Evolutionary conservation across 371 early-diverging fungal genomes (phyloP).

Genomic region (Parasitella parasitica): DNA sequence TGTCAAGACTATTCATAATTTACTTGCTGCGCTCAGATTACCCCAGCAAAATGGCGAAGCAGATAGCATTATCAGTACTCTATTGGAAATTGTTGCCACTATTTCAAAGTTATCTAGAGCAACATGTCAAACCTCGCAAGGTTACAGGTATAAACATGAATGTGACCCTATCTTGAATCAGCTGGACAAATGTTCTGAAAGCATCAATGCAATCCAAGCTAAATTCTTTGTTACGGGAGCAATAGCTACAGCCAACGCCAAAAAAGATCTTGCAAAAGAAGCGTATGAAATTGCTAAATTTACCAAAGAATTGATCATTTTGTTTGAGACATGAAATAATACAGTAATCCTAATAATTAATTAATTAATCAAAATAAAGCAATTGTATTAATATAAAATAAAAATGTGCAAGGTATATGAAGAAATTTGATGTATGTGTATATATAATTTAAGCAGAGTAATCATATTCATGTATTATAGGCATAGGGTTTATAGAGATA

Average conservation of each 20-base stretch:
- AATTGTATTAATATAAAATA: too few relatives aligned
- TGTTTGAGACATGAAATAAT: slow-evolving; percentile 30
- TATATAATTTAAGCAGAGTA: too few relatives aligned
- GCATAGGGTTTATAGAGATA: too few relatives aligned
- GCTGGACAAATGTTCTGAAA: slow-evolving; percentile 10
- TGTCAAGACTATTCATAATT: slow-evolving; percentile 82
- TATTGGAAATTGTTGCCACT: slow-evolving; percentile 55
- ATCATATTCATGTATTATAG: too few relatives aligned
- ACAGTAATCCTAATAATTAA: not conserved
- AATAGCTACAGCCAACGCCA: slow-evolving; percentile 60
- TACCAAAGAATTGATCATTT: slow-evolving; percentile 70
- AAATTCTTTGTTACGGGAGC: slow-evolving; percentile 8
- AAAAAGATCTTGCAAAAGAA: slow-evolving; percentile 85
- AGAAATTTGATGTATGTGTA: too few relatives aligned
- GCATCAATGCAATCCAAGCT: slow-evolving; percentile 8
- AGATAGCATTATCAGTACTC: slow-evolving; percentile 62
- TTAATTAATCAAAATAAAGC: too few relatives aligned
- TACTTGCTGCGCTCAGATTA: slow-evolving; percentile 72
- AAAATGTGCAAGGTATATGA: too few relatives aligned
- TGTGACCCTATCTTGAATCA: slow-evolving; percentile 65
- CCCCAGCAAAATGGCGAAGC: slow-evolving; percentile 66
- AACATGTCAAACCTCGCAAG: slow-evolving; percentile 39
- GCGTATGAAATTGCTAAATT: slow-evolving; percentile 91
- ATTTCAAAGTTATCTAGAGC: slow-evolving; percentile 44
- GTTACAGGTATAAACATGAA: slow-evolving; percentile 38